Conservation (phyloP, 139 green algal genomes). For the Picochlorum sp. region DNA sequence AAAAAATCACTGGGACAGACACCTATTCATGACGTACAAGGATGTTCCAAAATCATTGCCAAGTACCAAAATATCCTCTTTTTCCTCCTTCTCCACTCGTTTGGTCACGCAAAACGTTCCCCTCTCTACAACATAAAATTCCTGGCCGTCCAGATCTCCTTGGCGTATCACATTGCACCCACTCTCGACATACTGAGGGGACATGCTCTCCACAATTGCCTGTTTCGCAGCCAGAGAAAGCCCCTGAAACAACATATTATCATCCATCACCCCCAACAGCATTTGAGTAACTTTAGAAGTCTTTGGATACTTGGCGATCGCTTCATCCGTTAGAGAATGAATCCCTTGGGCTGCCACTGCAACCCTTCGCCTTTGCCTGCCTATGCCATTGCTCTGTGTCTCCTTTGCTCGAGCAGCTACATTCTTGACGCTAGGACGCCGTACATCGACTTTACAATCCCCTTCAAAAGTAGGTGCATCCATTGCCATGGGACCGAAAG, state of each 20-base stretch:
- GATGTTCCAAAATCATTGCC: not conserved
- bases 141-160: constrained; percentile 44
- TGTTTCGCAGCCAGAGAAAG: constrained; percentile 47
- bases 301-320: constrained; percentile 35
- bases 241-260: constrained; percentile 70
- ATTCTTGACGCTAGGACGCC: not conserved
- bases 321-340: constrained; percentile 20
- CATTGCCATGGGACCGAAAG: too few relatives aligned
- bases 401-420: not conserved
- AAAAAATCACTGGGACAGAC: not conserved
- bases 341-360: constrained; percentile 46
- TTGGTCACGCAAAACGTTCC: constrained; percentile 45
- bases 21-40: not conserved
- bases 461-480: not conserved
- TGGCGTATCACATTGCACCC: constrained; percentile 65
- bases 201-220: constrained; percentile 73
- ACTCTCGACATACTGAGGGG: constrained; percentile 23
- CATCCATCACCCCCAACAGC: constrained; percentile 35
- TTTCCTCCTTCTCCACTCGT: not conserved
- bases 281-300: constrained; percentile 14
- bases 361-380: constrained; percentile 27
- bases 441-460: not conserved
- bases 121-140: constrained; percentile 58
- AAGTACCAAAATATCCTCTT: not conserved
- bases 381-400: not conserved